Percentiles rank a stretch among this genome's conserved stretches.
Evolutionary conservation across 1,284 basidiomycete species (phyloP).

Genomic region (Fistulinella cinereoalba): DNA sequence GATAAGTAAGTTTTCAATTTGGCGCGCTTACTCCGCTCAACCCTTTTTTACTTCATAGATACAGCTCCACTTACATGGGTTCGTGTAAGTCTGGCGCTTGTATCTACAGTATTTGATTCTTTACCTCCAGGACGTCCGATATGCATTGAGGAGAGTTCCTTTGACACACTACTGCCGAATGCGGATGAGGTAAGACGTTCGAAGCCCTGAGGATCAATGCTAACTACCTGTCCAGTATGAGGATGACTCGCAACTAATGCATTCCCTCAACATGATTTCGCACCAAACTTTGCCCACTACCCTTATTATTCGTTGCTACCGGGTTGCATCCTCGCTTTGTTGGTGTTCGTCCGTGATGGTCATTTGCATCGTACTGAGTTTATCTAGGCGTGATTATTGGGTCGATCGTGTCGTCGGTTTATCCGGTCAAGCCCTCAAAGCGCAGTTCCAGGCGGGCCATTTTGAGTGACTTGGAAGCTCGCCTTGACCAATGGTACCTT

Average conservation of each 20-base stretch:
- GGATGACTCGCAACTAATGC: slow-evolving; percentile 32
- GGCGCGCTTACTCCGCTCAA: slow-evolving; percentile 3
- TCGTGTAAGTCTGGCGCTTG: slow-evolving; percentile 8
- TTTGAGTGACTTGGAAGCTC: slow-evolving; percentile 59
- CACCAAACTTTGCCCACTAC: slow-evolving; percentile 41
- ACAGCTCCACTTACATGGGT: slow-evolving; percentile 72
- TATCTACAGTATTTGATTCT: slow-evolving; percentile 5
- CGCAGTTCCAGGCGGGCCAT: slow-evolving; percentile 45
- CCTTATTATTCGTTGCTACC: slow-evolving; percentile 57
- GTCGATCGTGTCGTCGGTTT: slow-evolving; percentile 67
- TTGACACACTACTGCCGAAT: slow-evolving; percentile 66
- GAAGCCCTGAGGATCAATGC: neutral
- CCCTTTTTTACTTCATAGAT: slow-evolving; percentile 39
- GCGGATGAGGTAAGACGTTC: slow-evolving; percentile 45
- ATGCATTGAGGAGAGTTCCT: slow-evolving; percentile 70
- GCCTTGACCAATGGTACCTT: slow-evolving; percentile 76
- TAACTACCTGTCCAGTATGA: slow-evolving; percentile 45
- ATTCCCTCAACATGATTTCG: slow-evolving; percentile 3
- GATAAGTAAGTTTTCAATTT: slow-evolving; percentile 54
- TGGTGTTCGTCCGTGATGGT: slow-evolving; percentile 21
- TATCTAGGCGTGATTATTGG: slow-evolving; percentile 57
- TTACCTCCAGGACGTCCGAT: slow-evolving; percentile 55
- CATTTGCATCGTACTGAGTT: slow-evolving; percentile 3
- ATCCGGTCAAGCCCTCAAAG: slow-evolving; percentile 61
- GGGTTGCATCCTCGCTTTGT: slow-evolving; percentile 61